Percentiles rank a stretch among this genome's conserved stretches.
phyloP scores from a whole-genome alignment of 2,329 filamentous ascomycete species.

The Colletotrichum sp. region DNA sequence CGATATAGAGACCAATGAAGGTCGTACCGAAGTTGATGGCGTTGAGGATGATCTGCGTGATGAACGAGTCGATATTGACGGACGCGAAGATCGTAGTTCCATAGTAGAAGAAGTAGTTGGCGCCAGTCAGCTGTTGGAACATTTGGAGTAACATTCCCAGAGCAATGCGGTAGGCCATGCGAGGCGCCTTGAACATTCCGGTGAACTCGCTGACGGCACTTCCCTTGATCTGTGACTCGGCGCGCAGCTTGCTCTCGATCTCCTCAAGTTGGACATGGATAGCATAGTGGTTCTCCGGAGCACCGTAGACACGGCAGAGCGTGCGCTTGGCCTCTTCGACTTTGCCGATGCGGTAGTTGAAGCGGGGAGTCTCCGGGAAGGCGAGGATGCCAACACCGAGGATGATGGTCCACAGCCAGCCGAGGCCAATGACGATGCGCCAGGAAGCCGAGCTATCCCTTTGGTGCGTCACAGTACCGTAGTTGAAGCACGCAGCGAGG shows the following conservation, averaged over 20 bases:
- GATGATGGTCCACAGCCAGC: conserved; percentile 54
- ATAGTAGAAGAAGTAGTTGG: conserved; percentile 72
- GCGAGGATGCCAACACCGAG: conserved; percentile 54
- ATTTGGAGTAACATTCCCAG: conserved; percentile 67
- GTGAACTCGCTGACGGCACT: conserved; percentile 51
- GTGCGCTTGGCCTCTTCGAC: conserved; percentile 51
- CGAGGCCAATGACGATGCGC: conserved; percentile 63
- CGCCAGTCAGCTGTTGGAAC: conserved; percentile 64
- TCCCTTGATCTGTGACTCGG: conserved; percentile 45
- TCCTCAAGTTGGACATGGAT: conserved; percentile 56
- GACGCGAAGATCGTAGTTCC: conserved; percentile 56
- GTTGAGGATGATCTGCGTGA: conserved; percentile 71
- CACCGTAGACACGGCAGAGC: conserved; percentile 53
- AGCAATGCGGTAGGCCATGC: conserved; percentile 66
- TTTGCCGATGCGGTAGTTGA: conserved; percentile 51
- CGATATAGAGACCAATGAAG: conserved; percentile 72
- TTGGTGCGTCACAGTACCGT: conserved; percentile 56
- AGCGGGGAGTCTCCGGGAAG: conserved; percentile 59
- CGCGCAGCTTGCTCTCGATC: conserved; percentile 56
- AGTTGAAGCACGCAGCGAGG: conserved; percentile 51
- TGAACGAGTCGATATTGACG: conserved; percentile 61
- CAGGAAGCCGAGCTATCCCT: conserved; percentile 55
- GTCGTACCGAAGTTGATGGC: conserved; percentile 72
- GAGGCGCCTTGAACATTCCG: conserved; percentile 67
- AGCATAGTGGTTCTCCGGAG: conserved; percentile 44